These are phyloP conservation scores for Glycyrrhiza uralensis DNA, from an alignment of 306 rosid species.

Conservation along the genomic window DNA sequence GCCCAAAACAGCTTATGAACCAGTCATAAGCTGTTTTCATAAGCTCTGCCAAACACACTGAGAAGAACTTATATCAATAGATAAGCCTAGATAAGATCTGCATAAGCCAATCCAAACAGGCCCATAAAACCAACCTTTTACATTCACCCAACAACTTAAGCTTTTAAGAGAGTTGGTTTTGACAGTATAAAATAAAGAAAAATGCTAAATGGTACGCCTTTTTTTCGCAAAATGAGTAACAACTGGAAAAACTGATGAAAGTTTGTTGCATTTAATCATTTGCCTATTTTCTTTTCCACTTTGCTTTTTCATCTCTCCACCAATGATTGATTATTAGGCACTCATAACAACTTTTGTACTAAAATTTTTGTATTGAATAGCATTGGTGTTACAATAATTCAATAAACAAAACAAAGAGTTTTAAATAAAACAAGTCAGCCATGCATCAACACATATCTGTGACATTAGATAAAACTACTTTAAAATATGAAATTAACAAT, in stretches of 20 bases:
- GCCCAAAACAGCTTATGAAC: too few relatives aligned
- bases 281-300: slow-evolving; percentile 1
- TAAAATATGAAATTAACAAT: too few relatives aligned
- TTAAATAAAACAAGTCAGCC: neutral
- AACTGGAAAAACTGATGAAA: neutral
- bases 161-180: neutral
- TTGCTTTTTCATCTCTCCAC: neutral
- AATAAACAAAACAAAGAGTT: neutral
- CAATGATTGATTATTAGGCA: neutral
- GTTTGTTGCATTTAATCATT: neutral
- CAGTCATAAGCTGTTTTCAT: too few relatives aligned
- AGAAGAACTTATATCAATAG: too few relatives aligned
- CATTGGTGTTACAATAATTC: neutral
- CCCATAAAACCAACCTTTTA: neutral
- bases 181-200: neutral
- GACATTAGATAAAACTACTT: neutral
- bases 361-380: neutral
- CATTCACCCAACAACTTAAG: neutral
- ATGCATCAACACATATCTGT: neutral
- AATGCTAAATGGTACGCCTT: neutral
- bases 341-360: neutral
- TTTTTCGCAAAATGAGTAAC: neutral
- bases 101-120: too few relatives aligned
- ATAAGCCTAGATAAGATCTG: too few relatives aligned
- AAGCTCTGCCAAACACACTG: too few relatives aligned